phyloP scores from a whole-genome alignment of 75 land plant species.

The Selaginella tamariscina region DNA sequence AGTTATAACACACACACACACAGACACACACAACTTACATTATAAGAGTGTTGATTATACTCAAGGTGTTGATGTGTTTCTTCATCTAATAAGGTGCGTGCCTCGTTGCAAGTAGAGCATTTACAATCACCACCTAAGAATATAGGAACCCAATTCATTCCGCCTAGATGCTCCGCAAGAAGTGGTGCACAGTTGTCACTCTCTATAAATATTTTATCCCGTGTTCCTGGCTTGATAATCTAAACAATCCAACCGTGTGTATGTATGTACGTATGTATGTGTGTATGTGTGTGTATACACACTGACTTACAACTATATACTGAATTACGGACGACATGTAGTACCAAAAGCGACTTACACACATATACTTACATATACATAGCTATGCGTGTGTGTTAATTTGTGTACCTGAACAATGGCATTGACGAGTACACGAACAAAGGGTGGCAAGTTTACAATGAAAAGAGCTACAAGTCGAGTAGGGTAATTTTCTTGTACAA shows the following conservation, averaged over 20 bases:
- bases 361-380: not conserved
- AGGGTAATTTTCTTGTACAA: constrained; percentile 81
- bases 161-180: constrained; percentile 27
- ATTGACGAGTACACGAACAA: constrained; percentile 54
- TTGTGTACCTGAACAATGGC: constrained; percentile 65
- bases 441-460: constrained; percentile 45
- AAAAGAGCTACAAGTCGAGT: constrained; percentile 64
- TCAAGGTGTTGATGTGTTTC: not conserved
- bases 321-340: no score
- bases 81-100: not conserved
- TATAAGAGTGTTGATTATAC: no score
- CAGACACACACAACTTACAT: no score
- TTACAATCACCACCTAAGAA: constrained; percentile 55
- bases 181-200: constrained; percentile 34
- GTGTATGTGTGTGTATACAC: no score
- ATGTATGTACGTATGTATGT: no score
- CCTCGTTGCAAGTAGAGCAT: constrained; percentile 34
- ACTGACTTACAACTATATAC: no score
- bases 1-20: no score
- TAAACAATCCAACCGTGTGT: no score
- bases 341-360: no score
- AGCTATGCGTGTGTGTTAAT: not conserved
- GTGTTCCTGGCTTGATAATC: constrained; percentile 63
- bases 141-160: constrained; percentile 32
- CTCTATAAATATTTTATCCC: constrained; percentile 42